Base-by-base conservation (phyloP, 495 filamentous ascomycete genomes). In the Aspergillus olivimuriae region DNA sequence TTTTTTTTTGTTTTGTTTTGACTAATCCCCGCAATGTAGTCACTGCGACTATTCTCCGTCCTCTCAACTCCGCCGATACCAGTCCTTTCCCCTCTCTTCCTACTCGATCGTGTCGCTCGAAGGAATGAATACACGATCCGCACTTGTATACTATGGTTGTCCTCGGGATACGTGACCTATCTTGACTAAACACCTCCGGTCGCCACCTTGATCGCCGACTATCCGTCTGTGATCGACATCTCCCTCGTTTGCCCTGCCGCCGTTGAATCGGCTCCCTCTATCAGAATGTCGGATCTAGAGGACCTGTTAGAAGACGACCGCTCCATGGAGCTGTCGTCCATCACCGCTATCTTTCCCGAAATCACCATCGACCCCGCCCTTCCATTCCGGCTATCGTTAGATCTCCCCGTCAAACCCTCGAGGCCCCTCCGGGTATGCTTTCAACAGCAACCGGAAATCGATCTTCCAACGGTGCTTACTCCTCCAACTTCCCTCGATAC, bases 291-390 rank as follows among this genome's bases (percentile, higher is more conserved):
- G 35, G 64, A 67, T 18, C 31, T 41, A 23, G 58, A 56, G 7
- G 30, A 43, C n/a, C 36, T 53, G 28, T 49, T 53, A 23, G 76
- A 73, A 17, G 84, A 87, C 54, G 78, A 84, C 47, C 86, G 92
- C 42, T 73, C 81, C 14, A 71, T 82, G 12, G 92, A 98, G 64
- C 73, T 98, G 37, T 80, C 76, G 35, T 80, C 89, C n/a, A 80
- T 97, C 34, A 71, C 74, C 11, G 85, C 89, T 53, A 97, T 98
- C 49, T 98, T 79, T 50, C 91, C 91, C 15, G 92, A 98, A 61
- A 78, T 95, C 12, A 69, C 72, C 22, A 62, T 85, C 23, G 73
- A 80, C 41, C 65, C 75, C 3, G 55, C 74, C 3, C 51, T 48
- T 3, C 76, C 76, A 2, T 84, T 82, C 58, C 74, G 72, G 38